Evolutionary conservation across 257 asterid species (phyloP), one percentile per base, ranked within the genome.

Genomic region (Solanum neorickii): DNA sequence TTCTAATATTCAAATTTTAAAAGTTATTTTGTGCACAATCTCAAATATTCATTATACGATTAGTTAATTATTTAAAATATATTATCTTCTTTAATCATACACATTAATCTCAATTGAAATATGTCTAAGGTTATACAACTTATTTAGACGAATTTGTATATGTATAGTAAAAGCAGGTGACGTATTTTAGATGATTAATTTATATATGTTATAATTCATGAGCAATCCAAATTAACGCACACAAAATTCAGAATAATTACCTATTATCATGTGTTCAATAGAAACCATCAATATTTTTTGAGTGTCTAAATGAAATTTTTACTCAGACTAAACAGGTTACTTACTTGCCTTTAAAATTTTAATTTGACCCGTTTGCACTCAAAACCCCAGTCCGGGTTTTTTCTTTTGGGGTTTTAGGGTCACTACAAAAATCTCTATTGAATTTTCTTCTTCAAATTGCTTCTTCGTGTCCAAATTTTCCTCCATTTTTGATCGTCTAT

Each of bases 201-300:
- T 60, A 23, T 4, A 1, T 60, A 60, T 3, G 70, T 62, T 37
- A 37, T 37, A 7, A 37, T 9, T 37, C 3, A 62, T n/a, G 31
- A n/a, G 27, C 29, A 62, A 10, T n/a, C 6, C 1, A 1, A 62
- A 60, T 0, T 5, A 0, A 1, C 29, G 2, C 0, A 18, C 2
- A 62, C 6, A 60, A 56, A 18, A 56, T 20, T 20, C 11, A 18
- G 21, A 56, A 20, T 56, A 56, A 8, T 7, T 9, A 59, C 8
- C 0, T 1, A 56, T 56, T 59, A 59, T 59, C 68, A 21, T 2
- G 12, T 65, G 9, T 12, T n/a, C 14, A 5, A n/a, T n/a, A 10
- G 14, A 65, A 7, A 65, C 0, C 12, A n/a, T 5, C 2, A 65
- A 65, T 65, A 65, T n/a, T 12, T n/a, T 4, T 33, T 1, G 2